A percentile compares a stretch with the other conserved stretches of the same genome.
phyloP scores from a whole-genome alignment of 345 rosid species.

The sweet orange (Citrus sinensis) region DVS_A1.0 CM039168.1:25354001-25354500 shows the following conservation, averaged over 20 bases:
- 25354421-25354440: slow-evolving; percentile 77
- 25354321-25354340: too few species aligned
- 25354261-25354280: slow-evolving; percentile 70
- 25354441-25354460: slow-evolving; percentile 45
- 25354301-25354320: slow-evolving; percentile 47
- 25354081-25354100: slow-evolving; percentile 47
- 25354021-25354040: neutral
- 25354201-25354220: slow-evolving; percentile 94
- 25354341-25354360: too few species aligned
- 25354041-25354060: neutral
- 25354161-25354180: slow-evolving; percentile 81
- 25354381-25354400: neutral
- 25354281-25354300: slow-evolving; percentile 77
- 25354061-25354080: slow-evolving; percentile 40
- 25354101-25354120: slow-evolving; percentile 47
- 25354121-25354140: slow-evolving; percentile 37
- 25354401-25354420: slow-evolving; percentile 71
- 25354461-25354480: slow-evolving; percentile 45
- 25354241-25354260: slow-evolving; percentile 65
- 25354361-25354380: neutral
- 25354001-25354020: slow-evolving; percentile 10
- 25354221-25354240: slow-evolving; percentile 72
- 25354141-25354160: slow-evolving; percentile 50
- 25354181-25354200: slow-evolving; percentile 60
- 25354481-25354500: slow-evolving; percentile 51